phyloP scores from a whole-genome alignment of 805 yeast species.

The Yamadazyma endophytica region DNA sequence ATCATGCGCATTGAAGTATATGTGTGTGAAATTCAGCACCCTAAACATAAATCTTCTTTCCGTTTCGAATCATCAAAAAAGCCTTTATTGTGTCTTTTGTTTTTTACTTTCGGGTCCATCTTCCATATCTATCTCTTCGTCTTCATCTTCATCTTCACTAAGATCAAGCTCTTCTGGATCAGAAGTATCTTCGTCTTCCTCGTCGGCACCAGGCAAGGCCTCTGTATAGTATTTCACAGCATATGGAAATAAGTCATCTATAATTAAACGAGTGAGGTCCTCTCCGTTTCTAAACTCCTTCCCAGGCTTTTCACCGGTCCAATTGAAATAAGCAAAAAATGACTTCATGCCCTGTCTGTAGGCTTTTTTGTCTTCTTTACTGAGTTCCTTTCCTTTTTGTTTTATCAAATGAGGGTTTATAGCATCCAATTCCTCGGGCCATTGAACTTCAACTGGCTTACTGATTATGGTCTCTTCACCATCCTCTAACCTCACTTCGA shows the following conservation, averaged over 20 bases:
- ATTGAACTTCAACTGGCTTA: constrained; percentile 49
- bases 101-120: constrained; percentile 2
- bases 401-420: constrained; percentile 54
- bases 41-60: too few species aligned
- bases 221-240: constrained; percentile 80
- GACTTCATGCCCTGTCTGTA: constrained; percentile 75
- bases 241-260: constrained; percentile 80
- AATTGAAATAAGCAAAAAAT: constrained; percentile 81
- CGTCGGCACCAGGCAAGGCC: constrained; percentile 59
- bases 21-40: too few species aligned
- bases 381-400: constrained; percentile 31
- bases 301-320: constrained; percentile 78
- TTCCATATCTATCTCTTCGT: too few species aligned
- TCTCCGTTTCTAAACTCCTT: constrained; percentile 78
- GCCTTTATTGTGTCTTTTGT: too few species aligned
- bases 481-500: constrained; percentile 44
- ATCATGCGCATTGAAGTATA: too few species aligned
- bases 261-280: constrained; percentile 64
- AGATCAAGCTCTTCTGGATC: constrained; percentile 52
- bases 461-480: constrained; percentile 58
- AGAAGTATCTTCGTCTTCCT: constrained; percentile 45
- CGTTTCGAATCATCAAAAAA: too few species aligned
- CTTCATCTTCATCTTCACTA: constrained; percentile 49
- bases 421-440: constrained; percentile 64
- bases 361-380: constrained; percentile 51